phyloP scores from a whole-genome alignment of 257 asterid genomes.

The Ajuga chamaepitys region DNA sequence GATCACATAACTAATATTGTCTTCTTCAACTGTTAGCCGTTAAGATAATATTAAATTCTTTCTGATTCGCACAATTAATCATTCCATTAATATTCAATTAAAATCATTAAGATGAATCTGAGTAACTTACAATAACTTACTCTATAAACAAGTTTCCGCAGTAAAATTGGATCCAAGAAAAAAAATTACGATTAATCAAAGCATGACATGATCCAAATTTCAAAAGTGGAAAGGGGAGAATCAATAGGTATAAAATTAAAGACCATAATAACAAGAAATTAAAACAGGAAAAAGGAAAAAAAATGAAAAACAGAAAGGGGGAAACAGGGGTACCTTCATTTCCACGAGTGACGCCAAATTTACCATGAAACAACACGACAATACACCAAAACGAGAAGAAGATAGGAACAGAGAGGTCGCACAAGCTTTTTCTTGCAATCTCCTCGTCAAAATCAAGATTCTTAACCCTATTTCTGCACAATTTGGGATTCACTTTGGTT shows the following conservation, averaged over 20 bases:
- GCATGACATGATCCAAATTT: not conserved
- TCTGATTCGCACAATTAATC: not conserved
- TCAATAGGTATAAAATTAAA: not conserved
- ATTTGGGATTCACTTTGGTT: conserved; percentile 18
- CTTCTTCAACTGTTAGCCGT: too few relatives aligned
- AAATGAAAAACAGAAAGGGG: not conserved
- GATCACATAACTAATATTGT: not conserved
- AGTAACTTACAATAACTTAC: not conserved
- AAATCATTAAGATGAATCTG: not conserved
- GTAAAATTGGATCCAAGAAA: not conserved
- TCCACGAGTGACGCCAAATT: conserved; percentile 52
- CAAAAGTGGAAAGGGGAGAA: not conserved
- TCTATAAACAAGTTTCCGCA: not conserved
- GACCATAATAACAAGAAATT: not conserved
- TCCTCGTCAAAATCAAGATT: conserved; percentile 11
- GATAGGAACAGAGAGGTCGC: conserved; percentile 41
- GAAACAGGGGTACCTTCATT: conserved; percentile 43
- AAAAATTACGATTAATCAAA: not conserved
- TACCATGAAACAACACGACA: conserved; percentile 41
- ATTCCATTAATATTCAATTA: not conserved
- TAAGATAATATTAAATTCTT: not conserved
- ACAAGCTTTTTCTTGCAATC: conserved; percentile 23
- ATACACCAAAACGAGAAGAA: conserved; percentile 55
- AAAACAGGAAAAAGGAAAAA: not conserved
- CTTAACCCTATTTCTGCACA: conserved; percentile 18